phyloP scores from a whole-genome alignment of 2,329 filamentous ascomycete genomes.

The Colletotrichum sp. region DNA sequence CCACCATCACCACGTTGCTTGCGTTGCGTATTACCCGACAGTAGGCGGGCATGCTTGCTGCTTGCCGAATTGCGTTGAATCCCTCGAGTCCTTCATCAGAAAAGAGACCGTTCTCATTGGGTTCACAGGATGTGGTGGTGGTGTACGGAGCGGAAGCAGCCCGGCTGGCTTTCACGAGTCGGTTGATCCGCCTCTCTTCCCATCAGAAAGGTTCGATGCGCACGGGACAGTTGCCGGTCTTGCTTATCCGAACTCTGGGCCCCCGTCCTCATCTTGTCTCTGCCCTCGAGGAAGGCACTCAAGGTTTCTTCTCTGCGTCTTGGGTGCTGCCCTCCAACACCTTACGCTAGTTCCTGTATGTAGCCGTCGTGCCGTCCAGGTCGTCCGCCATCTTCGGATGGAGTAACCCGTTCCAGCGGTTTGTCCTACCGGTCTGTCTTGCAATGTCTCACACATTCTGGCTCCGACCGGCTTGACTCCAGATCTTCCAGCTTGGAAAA shows the following conservation, averaged over 20 bases:
- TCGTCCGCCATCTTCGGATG: slow-evolving; percentile 2
- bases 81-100: background rate
- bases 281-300: background rate
- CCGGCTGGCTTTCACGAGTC: background rate
- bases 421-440: background rate
- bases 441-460: background rate
- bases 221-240: slow-evolving; percentile 9
- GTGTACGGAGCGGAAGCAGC: background rate
- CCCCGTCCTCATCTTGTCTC: background rate
- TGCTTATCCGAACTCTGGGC: slow-evolving; percentile 13
- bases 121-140: background rate
- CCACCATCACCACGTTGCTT: background rate
- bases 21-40: background rate
- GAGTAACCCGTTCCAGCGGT: slow-evolving; percentile 2
- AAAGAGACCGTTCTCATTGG: background rate
- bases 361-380: background rate
- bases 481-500: background rate
- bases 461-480: background rate
- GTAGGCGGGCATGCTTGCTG: background rate
- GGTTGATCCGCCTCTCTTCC: background rate
- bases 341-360: background rate
- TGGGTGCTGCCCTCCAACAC: background rate
- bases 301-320: slow-evolving; percentile 1
- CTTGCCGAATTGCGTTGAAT: background rate
- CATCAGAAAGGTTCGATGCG: background rate